Percentiles rank a stretch among this genome's conserved stretches.
phyloP scores from a whole-genome alignment of 176 grass and related monocot species.

The Musa troglodytarum region DNA sequence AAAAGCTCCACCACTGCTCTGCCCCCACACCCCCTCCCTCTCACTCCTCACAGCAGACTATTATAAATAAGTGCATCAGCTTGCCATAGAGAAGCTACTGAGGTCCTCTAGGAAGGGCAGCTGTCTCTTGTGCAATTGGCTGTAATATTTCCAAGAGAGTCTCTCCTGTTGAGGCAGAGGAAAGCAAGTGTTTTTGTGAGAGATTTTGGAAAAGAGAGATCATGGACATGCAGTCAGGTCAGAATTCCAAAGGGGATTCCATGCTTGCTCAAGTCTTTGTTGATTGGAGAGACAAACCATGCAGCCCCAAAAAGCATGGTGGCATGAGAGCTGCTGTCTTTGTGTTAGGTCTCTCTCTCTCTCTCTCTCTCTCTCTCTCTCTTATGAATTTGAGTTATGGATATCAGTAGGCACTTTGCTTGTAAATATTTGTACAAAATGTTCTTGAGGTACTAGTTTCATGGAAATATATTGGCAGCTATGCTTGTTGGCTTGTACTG shows the following conservation, averaged over 20 bases:
- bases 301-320: constrained; percentile 54
- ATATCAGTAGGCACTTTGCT: too few species aligned
- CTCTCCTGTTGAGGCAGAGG: constrained; percentile 10
- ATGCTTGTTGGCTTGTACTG: too few species aligned
- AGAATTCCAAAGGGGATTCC: constrained; percentile 36
- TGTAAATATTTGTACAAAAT: too few species aligned
- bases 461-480: too few species aligned
- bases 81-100: constrained; percentile 23
- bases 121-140: background rate
- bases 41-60: background rate
- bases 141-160: background rate
- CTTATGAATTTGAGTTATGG: background rate
- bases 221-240: constrained; percentile 65
- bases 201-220: background rate
- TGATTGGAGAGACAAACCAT: constrained; percentile 70
- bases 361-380: background rate
- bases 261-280: constrained; percentile 54
- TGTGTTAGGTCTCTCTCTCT: constrained; percentile 20
- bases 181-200: background rate
- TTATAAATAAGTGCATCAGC: constrained; percentile 69
- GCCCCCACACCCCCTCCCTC: constrained; percentile 18
- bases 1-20: background rate
- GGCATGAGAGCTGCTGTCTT: constrained; percentile 81
- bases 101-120: constrained; percentile 15
- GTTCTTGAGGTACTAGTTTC: too few species aligned